Evolutionary conservation across 805 yeast species (phyloP).

Genomic region (Deakozyma indianensis): DNA sequence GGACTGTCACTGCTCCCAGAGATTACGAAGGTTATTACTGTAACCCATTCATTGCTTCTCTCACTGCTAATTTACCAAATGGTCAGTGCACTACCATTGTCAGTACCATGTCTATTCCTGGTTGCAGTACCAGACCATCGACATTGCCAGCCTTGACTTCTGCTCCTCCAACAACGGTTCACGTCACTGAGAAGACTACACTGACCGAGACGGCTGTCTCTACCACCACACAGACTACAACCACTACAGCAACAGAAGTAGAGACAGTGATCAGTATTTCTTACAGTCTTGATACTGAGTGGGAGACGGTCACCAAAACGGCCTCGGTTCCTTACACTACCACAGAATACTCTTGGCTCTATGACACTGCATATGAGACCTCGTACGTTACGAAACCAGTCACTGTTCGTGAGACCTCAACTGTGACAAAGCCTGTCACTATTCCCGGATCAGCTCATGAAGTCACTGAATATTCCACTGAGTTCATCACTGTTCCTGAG

Average conservation of each 20-base stretch:
- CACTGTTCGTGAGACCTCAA: neutral
- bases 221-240: neutral
- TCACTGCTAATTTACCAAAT: constrained; percentile 1
- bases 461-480: neutral
- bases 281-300: neutral
- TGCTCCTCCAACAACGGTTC: neutral
- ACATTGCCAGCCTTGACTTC: neutral
- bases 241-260: neutral
- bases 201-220: neutral
- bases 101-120: neutral
- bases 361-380: neutral
- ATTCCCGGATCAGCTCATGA: neutral
- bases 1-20: neutral
- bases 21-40: neutral
- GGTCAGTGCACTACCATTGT: neutral
- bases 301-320: neutral
- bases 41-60: neutral
- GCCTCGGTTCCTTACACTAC: neutral
- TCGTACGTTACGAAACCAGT: neutral
- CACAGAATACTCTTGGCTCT: neutral
- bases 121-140: neutral
- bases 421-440: neutral
- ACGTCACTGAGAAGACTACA: neutral
- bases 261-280: neutral
- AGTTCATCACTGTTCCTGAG: neutral